A percentile compares a stretch with the other conserved stretches of the same genome.
These are phyloP conservation scores for Sporothrix pallida DNA, from an alignment of 2,329 filamentous ascomycete genomes.

Conservation along the genomic window DNA sequence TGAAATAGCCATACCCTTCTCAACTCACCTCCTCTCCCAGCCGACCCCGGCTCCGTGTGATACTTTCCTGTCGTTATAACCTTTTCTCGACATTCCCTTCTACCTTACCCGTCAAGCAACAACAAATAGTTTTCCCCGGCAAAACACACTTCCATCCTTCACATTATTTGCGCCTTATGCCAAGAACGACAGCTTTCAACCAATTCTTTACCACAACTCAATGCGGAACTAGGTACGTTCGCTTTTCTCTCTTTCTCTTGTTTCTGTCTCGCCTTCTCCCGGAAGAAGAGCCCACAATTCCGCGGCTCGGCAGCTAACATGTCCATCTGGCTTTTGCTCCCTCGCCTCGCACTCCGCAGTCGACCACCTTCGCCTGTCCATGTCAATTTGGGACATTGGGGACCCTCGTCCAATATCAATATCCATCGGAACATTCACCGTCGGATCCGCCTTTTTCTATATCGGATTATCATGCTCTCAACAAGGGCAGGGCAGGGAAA, in stretches of 20 bases:
- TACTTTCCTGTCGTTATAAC: neutral
- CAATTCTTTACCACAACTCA: neutral
- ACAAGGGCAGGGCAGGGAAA: neutral
- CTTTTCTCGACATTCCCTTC: neutral
- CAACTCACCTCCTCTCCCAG: conserved; percentile 25
- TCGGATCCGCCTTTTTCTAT: conserved; percentile 8
- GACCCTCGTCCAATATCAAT: neutral
- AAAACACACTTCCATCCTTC: conserved; percentile 3
- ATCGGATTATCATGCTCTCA: neutral
- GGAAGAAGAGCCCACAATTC: conserved; percentile 16
- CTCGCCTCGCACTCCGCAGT: neutral
- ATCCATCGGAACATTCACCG: conserved; percentile 26
- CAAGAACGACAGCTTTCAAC: conserved; percentile 7
- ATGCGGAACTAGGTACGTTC: neutral
- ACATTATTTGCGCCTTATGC: neutral
- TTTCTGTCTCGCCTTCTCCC: neutral
- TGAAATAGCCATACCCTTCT: conserved; percentile 30
- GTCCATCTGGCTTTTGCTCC: neutral
- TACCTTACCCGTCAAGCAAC: neutral
- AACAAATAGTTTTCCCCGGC: neutral
- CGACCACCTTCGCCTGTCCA: neutral
- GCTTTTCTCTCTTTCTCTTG: neutral
- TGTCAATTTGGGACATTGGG: neutral
- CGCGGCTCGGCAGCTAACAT: conserved; percentile 27
- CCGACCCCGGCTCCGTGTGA: neutral